phyloP scores from a whole-genome alignment of 352 stramenopile species.

The Phytophthora vignae region DNA sequence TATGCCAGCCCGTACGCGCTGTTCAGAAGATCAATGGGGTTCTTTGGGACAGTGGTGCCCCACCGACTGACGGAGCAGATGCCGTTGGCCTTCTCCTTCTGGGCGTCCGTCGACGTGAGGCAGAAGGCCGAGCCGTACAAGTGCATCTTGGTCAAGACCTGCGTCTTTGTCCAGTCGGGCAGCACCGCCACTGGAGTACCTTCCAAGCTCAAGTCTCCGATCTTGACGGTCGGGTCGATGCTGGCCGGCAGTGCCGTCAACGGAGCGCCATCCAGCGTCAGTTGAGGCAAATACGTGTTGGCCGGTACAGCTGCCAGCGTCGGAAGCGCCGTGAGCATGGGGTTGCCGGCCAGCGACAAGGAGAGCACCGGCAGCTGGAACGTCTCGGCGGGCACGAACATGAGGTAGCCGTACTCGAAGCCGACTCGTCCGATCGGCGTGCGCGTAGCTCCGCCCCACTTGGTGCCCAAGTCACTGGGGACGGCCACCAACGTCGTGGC shows the following conservation, averaged over 20 bases:
- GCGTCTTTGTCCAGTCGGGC: slow-evolving; percentile 25
- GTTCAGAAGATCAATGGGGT: slow-evolving; percentile 21
- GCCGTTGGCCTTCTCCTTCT: slow-evolving; percentile 18
- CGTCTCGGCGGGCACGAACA: slow-evolving; percentile 17
- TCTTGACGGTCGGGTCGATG: slow-evolving; percentile 32
- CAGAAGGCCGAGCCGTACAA: slow-evolving; percentile 31
- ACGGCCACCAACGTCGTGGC: slow-evolving; percentile 20
- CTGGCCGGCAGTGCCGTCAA: slow-evolving; percentile 13
- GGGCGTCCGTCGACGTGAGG: slow-evolving; percentile 9
- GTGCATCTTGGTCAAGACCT: slow-evolving; percentile 29
- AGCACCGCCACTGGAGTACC: slow-evolving; percentile 21
- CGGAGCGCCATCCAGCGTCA: slow-evolving; percentile 28
- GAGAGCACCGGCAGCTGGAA: slow-evolving; percentile 30
- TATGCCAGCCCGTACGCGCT: slow-evolving; percentile 10
- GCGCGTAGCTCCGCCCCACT: slow-evolving; percentile 24
- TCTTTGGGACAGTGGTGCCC: not conserved
- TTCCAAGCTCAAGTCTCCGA: slow-evolving; percentile 33
- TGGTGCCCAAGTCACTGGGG: slow-evolving; percentile 22
- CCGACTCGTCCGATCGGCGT: slow-evolving; percentile 21
- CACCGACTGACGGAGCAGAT: slow-evolving; percentile 28
- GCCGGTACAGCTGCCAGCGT: slow-evolving; percentile 7
- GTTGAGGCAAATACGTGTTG: slow-evolving; percentile 23
- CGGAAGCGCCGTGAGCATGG: slow-evolving; percentile 23
- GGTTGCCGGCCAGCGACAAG: slow-evolving; percentile 31
- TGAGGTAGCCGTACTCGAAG: slow-evolving; percentile 36